Conservation (phyloP, 768 basidiomycete species). For the Amanita thiersii region DNA sequence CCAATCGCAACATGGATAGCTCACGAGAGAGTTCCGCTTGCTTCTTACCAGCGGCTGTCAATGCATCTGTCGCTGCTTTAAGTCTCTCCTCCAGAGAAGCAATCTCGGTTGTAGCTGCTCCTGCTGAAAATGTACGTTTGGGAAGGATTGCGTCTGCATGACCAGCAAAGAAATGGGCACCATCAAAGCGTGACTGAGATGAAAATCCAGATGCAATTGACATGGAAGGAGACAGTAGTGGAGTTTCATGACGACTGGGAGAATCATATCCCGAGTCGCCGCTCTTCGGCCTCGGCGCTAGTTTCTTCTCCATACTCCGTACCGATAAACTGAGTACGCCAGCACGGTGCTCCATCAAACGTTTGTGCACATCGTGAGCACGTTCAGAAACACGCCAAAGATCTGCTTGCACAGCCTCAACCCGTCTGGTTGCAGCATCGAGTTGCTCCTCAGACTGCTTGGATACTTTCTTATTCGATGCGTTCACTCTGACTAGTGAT, state of each 20-base stretch:
- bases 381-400: slow-evolving; percentile 61
- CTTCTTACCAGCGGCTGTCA: slow-evolving; percentile 51
- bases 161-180: slow-evolving; percentile 80
- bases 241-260: slow-evolving; percentile 43
- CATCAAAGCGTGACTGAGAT: slow-evolving; percentile 60
- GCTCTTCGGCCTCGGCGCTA: slow-evolving; percentile 20
- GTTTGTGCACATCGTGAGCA: slow-evolving; percentile 50
- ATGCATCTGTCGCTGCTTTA: slow-evolving; percentile 48
- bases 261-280: slow-evolving; percentile 50
- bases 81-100: slow-evolving; percentile 56
- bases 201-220: slow-evolving; percentile 34
- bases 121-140: slow-evolving; percentile 29
- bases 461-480: slow-evolving; percentile 46
- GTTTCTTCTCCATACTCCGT: slow-evolving; percentile 55
- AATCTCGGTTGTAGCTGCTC: slow-evolving; percentile 36
- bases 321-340: slow-evolving; percentile 72
- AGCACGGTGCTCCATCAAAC: slow-evolving; percentile 75
- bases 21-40: slow-evolving; percentile 57
- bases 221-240: slow-evolving; percentile 25
- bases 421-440: slow-evolving; percentile 63
- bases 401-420: slow-evolving; percentile 64
- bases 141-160: slow-evolving; percentile 65
- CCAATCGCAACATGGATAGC: slow-evolving; percentile 49
- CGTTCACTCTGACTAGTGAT: slow-evolving; percentile 64
- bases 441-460: slow-evolving; percentile 68